A percentile compares a stretch with the other conserved stretches of the same genome.
Evolutionary conservation across 2,329 filamentous ascomycete species (phyloP).

Genomic region (Penicillium sp.): DNA sequence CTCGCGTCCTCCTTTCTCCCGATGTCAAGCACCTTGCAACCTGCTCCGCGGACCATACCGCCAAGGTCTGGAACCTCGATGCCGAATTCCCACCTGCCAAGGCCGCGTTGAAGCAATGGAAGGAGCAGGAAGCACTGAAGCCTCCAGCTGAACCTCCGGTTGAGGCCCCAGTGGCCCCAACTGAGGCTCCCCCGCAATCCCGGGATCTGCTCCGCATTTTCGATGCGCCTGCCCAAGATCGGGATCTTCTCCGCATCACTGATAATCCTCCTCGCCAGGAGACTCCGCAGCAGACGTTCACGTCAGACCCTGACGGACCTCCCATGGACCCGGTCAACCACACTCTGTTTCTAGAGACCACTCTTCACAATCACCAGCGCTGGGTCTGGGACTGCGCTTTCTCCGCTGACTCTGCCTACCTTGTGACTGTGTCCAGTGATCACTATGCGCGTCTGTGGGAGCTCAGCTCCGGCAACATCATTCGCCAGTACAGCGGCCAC

Average conservation of each 20-base stretch:
- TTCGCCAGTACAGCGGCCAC: conserved; percentile 92
- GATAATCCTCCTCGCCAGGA: conserved; percentile 26
- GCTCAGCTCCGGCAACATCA: conserved; percentile 78
- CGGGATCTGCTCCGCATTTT: conserved; percentile 30
- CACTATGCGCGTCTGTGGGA: conserved; percentile 94
- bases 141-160: conserved; percentile 11
- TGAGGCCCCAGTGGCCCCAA: conserved; percentile 17
- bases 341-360: conserved; percentile 75
- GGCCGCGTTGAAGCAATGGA: conserved; percentile 29
- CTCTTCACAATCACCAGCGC: conserved; percentile 82
- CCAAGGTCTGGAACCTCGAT: conserved; percentile 94
- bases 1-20: conserved; percentile 82
- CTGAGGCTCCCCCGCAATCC: conserved; percentile 21
- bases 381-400: conserved; percentile 99
- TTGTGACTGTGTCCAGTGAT: conserved; percentile 89
- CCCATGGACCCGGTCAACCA: conserved; percentile 45
- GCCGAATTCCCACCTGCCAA: conserved; percentile 51
- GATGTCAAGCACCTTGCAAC: conserved; percentile 93
- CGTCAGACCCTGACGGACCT: conserved; percentile 37
- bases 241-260: conserved; percentile 29
- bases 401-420: conserved; percentile 84
- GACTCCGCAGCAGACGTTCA: conserved; percentile 33
- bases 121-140: conserved; percentile 18
- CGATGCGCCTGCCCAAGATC: conserved; percentile 23
- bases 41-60: conserved; percentile 88